phyloP scores from a whole-genome alignment of 73 alveolate genomes.

The Paraurostyla sp. region DNA sequence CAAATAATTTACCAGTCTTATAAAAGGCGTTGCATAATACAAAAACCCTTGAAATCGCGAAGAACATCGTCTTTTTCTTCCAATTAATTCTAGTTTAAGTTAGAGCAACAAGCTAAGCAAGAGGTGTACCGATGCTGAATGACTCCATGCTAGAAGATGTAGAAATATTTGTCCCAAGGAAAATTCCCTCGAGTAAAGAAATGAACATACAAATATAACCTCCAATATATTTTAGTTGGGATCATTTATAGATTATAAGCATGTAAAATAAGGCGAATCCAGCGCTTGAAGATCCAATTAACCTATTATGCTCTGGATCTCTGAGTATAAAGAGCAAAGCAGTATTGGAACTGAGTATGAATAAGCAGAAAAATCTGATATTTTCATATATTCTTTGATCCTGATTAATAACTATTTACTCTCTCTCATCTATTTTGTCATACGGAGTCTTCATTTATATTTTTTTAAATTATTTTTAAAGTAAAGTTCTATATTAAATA shows the following conservation, averaged over 20 bases:
- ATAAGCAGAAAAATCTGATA: neutral
- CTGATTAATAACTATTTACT: neutral
- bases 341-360: neutral
- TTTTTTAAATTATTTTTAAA: no score
- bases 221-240: neutral
- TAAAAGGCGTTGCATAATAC: neutral
- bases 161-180: neutral
- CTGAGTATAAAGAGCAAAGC: neutral
- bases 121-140: neutral
- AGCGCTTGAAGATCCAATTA: neutral
- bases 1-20: neutral
- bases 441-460: neutral
- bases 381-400: neutral
- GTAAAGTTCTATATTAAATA: no score
- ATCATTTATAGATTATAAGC: neutral
- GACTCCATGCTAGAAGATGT: neutral
- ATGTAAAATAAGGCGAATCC: neutral
- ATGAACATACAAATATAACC: slow-evolving; percentile 19
- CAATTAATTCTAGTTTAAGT: neutral
- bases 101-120: neutral
- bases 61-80: neutral
- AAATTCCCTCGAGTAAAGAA: neutral
- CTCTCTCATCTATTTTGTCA: neutral
- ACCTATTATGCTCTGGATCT: neutral
- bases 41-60: neutral